phyloP scores from a whole-genome alignment of 1,284 basidiomycete genomes.

The Leccinum subrobustum region DNA sequence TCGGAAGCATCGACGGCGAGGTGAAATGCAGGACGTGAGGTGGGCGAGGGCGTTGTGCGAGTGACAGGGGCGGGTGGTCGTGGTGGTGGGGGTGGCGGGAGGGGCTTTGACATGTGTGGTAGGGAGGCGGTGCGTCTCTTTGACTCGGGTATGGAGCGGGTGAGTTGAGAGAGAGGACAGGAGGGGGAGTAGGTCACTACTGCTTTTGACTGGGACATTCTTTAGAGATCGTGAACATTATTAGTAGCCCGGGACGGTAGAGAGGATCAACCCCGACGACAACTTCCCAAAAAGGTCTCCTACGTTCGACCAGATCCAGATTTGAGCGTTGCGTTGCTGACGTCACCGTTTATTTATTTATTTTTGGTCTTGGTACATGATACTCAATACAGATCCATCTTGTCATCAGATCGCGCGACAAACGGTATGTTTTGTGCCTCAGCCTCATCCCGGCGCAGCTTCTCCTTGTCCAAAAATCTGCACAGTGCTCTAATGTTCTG shows the following conservation, averaged over 20 bases:
- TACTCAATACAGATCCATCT: conserved; percentile 51
- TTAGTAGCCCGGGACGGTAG: background rate
- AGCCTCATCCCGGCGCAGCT: conserved; percentile 49
- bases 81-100: conserved; percentile 15
- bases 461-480: conserved; percentile 64
- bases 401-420: conserved; percentile 57
- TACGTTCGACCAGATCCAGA: conserved; percentile 9
- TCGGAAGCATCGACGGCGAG: conserved; percentile 31
- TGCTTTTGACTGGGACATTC: conserved; percentile 6
- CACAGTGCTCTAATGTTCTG: conserved; percentile 67
- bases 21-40: conserved; percentile 35
- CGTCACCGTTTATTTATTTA: conserved; percentile 12
- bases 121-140: conserved; percentile 35
- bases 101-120: conserved; percentile 32
- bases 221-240: background rate
- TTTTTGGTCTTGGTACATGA: background rate
- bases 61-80: background rate
- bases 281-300: conserved; percentile 6
- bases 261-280: conserved; percentile 12
- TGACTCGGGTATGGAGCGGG: background rate
- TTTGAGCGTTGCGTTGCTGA: conserved; percentile 10
- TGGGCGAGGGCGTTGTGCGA: conserved; percentile 7
- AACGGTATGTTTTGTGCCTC: conserved; percentile 61
- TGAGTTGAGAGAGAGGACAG: conserved; percentile 28
- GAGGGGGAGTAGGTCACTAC: conserved; percentile 27